Base-by-base conservation (phyloP, 345 rosid genomes). In the Eucalyptus pumila region DNA sequence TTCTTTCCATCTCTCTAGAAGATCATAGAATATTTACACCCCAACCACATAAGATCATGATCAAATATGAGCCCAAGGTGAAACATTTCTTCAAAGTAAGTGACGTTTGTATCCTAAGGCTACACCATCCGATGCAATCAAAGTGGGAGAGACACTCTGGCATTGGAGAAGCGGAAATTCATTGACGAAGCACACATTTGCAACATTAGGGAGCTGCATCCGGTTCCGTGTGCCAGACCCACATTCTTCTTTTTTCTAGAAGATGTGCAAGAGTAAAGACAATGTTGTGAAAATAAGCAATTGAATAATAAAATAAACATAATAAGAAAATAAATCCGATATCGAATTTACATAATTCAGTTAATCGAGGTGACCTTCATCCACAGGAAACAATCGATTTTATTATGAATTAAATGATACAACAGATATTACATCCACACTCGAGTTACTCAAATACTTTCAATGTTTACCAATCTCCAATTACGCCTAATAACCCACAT, bases 141-240 rank as follows among this genome's bases (percentile, higher is more conserved):
- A 21, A 32, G 92, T 91, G 58, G 96, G 94, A 87, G 89, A 92
- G 80, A 94, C 98, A 8, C 96, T 97, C 93, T 86, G 48, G 90
- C 95, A 91, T 58, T 96, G 96, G 99, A 93, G 88, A 86, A 89
- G 87, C 2, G 93, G 94, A 3, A 88, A 45, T 14, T 19, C 51
- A 50, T 67, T 92, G 14, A 27, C 67, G 1, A 60, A 16, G 86
- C 94, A 96, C 89, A 92, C 89, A 67, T 93, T 96, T 50, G 30
- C 8, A 94, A 96, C 90, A 94, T 97, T 8, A 91, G 93, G 90
- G 76, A 58, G 44, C 52, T 90, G 87, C 93, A 94, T 67, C 91
- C 87, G 26, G 94, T 96, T 86, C 96, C 95, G 6, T 96, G 99
- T 88, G 91, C 67, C 13, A 95, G 96, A 91, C 97, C 99, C 21